phyloP scores from a whole-genome alignment of 805 yeast genomes.

The Kurtzmaniella cleridarum region DNA sequence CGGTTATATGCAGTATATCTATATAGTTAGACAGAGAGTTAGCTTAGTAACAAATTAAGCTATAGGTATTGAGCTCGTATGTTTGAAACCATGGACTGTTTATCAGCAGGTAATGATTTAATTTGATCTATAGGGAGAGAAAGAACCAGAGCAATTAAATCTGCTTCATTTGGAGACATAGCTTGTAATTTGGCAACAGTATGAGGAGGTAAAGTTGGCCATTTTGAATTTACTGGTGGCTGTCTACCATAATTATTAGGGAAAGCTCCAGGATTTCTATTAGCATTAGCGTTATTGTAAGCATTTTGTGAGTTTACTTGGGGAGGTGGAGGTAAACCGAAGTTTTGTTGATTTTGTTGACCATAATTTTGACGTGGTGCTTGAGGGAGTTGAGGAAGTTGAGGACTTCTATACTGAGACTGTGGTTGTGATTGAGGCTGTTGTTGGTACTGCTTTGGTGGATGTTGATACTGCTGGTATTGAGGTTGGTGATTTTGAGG shows the following conservation, averaged over 20 bases:
- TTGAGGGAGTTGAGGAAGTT: conserved; percentile 1
- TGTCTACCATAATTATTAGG: conserved; percentile 4
- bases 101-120: conserved; percentile 44
- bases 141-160: conserved; percentile 49
- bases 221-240: conserved; percentile 26
- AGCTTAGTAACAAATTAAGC: not conserved
- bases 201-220: conserved; percentile 44
- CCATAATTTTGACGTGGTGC: not conserved
- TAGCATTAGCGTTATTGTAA: conserved; percentile 3
- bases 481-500: conserved; percentile 7
- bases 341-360: not conserved
- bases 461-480: conserved; percentile 1
- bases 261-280: not conserved
- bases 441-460: conserved; percentile 2
- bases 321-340: conserved; percentile 11
- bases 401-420: conserved; percentile 8
- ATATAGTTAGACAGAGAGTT: not conserved
- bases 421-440: conserved; percentile 11
- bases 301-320: conserved; percentile 2
- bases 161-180: conserved; percentile 55
- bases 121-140: conserved; percentile 47
- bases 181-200: conserved; percentile 46
- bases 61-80: conserved; percentile 50
- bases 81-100: conserved; percentile 50
- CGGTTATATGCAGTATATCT: not conserved